Evolutionary conservation across 2,329 filamentous ascomycete species (phyloP).

Genomic region (Cladosporium sp.): DNA sequence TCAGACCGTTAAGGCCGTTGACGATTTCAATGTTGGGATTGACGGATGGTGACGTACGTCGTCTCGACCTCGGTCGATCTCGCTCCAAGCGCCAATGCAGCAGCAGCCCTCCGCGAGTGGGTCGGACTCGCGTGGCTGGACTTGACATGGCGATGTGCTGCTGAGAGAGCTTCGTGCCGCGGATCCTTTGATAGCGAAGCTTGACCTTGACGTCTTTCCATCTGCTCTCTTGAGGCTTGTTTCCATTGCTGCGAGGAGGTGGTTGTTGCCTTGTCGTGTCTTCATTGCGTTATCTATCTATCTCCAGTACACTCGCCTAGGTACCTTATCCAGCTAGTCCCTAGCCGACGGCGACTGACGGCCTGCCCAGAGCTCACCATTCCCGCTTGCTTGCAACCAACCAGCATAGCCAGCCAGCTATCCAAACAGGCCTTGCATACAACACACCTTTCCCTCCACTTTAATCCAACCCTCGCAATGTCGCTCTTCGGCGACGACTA

Average conservation of each 20-base stretch:
- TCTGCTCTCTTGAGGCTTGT: neutral
- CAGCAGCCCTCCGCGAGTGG: slow-evolving; percentile 5
- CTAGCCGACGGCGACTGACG: slow-evolving; percentile 4
- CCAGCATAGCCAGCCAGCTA: neutral
- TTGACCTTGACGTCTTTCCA: neutral
- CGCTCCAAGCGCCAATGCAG: slow-evolving; percentile 4
- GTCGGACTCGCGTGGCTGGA: slow-evolving; percentile 12
- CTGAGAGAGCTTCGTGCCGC: neutral
- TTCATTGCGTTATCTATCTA: neutral
- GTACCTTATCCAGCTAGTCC: neutral
- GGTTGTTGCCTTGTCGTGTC: neutral
- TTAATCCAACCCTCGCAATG: slow-evolving; percentile 39
- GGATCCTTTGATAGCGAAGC: neutral
- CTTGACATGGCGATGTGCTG: slow-evolving; percentile 7
- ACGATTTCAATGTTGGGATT: neutral
- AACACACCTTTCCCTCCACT: neutral
- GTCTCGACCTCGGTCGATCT: neutral
- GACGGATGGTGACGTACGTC: neutral
- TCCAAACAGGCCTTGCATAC: neutral
- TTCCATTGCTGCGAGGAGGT: neutral
- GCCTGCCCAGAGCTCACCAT: slow-evolving; percentile 2
- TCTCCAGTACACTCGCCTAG: neutral
- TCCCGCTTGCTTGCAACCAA: neutral
- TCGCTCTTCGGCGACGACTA: slow-evolving; percentile 51
- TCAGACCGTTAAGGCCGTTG: neutral